Evolutionary conservation across 768 basidiomycete species (phyloP), one percentile per base, ranked within the genome.

Genomic region (Mycena albidolilacea): DNA sequence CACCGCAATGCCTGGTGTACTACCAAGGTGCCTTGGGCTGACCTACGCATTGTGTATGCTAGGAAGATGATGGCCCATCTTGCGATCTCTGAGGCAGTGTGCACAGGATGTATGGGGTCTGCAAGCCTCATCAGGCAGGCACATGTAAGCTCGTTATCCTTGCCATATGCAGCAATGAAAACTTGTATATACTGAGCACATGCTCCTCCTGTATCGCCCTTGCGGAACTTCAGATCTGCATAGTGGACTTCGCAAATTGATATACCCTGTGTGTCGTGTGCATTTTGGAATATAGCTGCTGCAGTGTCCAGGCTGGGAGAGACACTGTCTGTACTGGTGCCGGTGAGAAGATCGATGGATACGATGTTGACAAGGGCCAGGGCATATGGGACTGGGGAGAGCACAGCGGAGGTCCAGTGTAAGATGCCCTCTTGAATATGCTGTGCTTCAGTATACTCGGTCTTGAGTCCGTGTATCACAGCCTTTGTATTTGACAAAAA

Each of bases 11-110:
- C 67, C 37, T 60, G 50, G 37, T 68, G 43, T 4, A 50, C 48
- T 7, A 48, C 9, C 35, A 69, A 35, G 48, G 3, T 15, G 8
- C 43, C 54, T 17, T 30, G 54, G n/a, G 8, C 39, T 17, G 12
- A 8, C 17, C 30, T 5, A 21, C 54, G 38, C 35, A 60, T n/a
- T 14, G 58, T 35, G 19, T 58, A 59, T 11, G 59, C 67, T 5
- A 46, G 30, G 48, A 60, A 68, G 1, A 68, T n/a, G 5, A 61
- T 19, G n/a, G 67, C 67, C 50, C 54, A 61, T 8, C 9, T 12
- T n/a, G 37, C 21, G 5, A 15, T 4, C 7, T 67, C 65, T 23
- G 41, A 6, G 19, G 17, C 58, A 1, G 5, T 4, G 38, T 59
- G 55, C 55, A 59, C 3, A 0, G 35, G 2, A 17, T 37, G n/a